A percentile compares a stretch with the other conserved stretches of the same genome.
Conservation (phyloP, 2,329 filamentous ascomycete species). For the Apiospora rasikravindrae region DNA sequence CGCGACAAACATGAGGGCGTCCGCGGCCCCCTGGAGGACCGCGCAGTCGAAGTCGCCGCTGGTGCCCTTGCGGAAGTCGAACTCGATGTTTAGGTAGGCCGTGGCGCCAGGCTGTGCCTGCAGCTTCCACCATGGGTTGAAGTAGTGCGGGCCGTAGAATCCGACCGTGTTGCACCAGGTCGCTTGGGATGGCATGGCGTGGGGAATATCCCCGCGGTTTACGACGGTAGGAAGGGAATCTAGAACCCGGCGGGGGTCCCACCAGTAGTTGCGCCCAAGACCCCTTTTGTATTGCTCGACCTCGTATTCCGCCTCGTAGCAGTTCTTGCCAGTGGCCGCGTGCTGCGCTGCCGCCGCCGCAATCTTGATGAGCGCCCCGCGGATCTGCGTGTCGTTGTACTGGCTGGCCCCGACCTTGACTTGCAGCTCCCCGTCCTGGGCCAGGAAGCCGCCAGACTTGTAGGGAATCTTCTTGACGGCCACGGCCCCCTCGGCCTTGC, state of each 20-base stretch:
- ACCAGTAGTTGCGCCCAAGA: background rate
- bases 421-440: conserved; percentile 20
- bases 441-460: conserved; percentile 12
- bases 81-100: conserved; percentile 23
- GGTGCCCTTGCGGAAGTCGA: conserved; percentile 19
- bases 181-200: conserved; percentile 14
- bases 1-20: conserved; percentile 8
- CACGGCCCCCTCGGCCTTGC: conserved; percentile 21
- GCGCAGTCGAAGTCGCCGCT: conserved; percentile 22
- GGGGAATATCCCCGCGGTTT: background rate
- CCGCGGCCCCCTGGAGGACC: conserved; percentile 20
- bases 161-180: conserved; percentile 25
- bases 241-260: background rate
- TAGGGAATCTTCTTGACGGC: conserved; percentile 20
- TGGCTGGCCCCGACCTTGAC: conserved; percentile 25
- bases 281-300: conserved; percentile 24
- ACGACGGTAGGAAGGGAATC: no score
- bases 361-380: conserved; percentile 21
- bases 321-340: conserved; percentile 36
- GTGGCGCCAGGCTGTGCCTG: conserved; percentile 21
- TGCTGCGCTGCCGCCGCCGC: conserved; percentile 25
- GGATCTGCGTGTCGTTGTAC: conserved; percentile 23
- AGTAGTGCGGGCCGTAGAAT: conserved; percentile 24
- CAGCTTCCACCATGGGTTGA: conserved; percentile 22
- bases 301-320: conserved; percentile 31